phyloP scores from a whole-genome alignment of 2,329 filamentous ascomycete species.

The Cladobotryum protrusum region DNA sequence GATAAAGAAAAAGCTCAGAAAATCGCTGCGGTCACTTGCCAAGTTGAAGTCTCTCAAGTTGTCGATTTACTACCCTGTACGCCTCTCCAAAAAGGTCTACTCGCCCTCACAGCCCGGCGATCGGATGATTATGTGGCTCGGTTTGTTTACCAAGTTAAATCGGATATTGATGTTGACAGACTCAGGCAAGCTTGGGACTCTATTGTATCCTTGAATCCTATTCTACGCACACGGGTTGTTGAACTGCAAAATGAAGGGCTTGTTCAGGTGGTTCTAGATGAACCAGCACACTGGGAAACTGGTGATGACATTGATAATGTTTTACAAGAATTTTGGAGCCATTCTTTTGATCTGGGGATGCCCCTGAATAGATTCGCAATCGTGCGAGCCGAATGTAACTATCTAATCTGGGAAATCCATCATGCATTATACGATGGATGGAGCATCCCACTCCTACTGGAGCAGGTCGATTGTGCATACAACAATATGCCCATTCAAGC shows the following conservation, averaged over 20 bases:
- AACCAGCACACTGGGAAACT: too few species aligned
- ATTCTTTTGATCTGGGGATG: constrained; percentile 6
- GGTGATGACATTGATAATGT: too few species aligned
- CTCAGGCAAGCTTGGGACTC: constrained; percentile 15
- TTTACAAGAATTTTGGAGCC: not conserved
- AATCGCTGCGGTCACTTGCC: constrained; percentile 16
- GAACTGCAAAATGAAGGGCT: too few species aligned
- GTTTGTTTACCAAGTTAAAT: constrained; percentile 10
- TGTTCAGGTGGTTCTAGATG: too few species aligned
- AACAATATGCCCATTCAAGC: too few species aligned
- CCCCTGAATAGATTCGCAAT: constrained; percentile 4
- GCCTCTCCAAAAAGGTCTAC: constrained; percentile 32
- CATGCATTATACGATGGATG: constrained; percentile 18
- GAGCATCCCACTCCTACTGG: constrained; percentile 11
- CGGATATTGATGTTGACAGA: constrained; percentile 5
- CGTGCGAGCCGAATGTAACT: constrained; percentile 1
- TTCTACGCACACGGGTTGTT: too few species aligned
- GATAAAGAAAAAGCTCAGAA: not conserved
- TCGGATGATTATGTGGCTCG: constrained; percentile 16
- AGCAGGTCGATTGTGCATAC: not conserved
- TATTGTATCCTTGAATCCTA: too few species aligned
- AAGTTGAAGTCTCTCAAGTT: constrained; percentile 21
- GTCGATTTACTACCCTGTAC: constrained; percentile 23
- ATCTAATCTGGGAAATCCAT: constrained; percentile 15
- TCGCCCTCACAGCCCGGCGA: constrained; percentile 21